Evolutionary conservation across 768 basidiomycete species (phyloP).

Genomic region (Trametes punicea): DNA sequence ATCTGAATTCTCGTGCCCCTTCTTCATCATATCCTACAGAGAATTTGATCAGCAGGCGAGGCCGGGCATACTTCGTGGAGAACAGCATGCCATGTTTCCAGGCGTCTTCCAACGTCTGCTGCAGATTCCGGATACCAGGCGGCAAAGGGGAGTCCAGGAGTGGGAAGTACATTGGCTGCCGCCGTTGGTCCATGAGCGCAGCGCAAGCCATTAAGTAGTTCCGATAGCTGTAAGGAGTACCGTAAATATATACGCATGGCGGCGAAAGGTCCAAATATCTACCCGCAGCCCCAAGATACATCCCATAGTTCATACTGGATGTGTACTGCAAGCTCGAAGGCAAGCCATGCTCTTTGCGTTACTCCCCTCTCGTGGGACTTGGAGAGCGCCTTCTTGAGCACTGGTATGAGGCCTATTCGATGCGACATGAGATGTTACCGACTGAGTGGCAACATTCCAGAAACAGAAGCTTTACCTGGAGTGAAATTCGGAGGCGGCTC

Average conservation of each 20-base stretch:
- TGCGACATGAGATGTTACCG: neutral
- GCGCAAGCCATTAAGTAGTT: slow-evolving; percentile 81
- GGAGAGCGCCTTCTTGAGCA: slow-evolving; percentile 55
- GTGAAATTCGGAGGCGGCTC: slow-evolving; percentile 56
- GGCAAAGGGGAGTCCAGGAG: slow-evolving; percentile 52
- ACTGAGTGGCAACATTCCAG: neutral
- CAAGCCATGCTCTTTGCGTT: slow-evolving; percentile 58
- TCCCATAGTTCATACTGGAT: slow-evolving; percentile 61
- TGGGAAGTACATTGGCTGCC: slow-evolving; percentile 59
- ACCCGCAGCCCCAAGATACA: slow-evolving; percentile 53
- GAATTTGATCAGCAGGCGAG: neutral
- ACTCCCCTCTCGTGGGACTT: slow-evolving; percentile 48
- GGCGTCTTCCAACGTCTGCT: slow-evolving; percentile 76
- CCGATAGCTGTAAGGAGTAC: slow-evolving; percentile 53
- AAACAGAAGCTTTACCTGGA: slow-evolving; percentile 45
- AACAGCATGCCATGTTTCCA: slow-evolving; percentile 61
- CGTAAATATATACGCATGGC: slow-evolving; percentile 1
- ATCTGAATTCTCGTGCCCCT: slow-evolving; percentile 59
- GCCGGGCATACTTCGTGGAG: neutral
- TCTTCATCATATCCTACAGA: slow-evolving; percentile 65
- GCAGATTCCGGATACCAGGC: slow-evolving; percentile 73
- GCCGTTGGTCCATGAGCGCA: slow-evolving; percentile 62
- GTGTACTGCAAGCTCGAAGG: slow-evolving; percentile 60
- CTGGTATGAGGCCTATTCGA: slow-evolving; percentile 55
- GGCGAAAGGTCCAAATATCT: slow-evolving; percentile 8